Conservation (phyloP, 106 monocot species). For the Dendrobium catenatum region DNA sequence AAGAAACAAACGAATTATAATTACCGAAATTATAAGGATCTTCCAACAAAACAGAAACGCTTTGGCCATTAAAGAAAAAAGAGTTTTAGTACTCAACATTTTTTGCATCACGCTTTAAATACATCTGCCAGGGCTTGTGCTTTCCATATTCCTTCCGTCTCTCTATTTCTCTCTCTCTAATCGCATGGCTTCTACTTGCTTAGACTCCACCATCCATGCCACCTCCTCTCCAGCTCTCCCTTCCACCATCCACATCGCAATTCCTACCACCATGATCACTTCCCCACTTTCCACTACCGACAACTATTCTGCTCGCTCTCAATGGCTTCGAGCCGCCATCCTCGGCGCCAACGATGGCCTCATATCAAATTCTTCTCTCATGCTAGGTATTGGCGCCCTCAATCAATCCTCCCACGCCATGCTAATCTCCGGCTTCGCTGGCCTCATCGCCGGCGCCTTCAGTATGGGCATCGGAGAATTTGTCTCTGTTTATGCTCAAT, state of each 20-base stretch:
- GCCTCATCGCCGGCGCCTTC: slow-evolving; percentile 69
- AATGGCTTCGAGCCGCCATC: slow-evolving; percentile 78
- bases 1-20: no score
- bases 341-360: slow-evolving; percentile 83
- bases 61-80: no score
- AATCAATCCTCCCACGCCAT: slow-evolving; percentile 30
- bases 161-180: not conserved
- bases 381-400: slow-evolving; percentile 67
- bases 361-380: slow-evolving; percentile 60
- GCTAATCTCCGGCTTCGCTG: slow-evolving; percentile 58
- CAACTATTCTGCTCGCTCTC: slow-evolving; percentile 32
- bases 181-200: not conserved
- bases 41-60: no score
- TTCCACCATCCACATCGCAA: not conserved
- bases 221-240: not conserved
- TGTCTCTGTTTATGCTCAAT: slow-evolving; percentile 62
- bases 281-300: not conserved
- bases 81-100: no score
- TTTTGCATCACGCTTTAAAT: not conserved
- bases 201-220: not conserved
- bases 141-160: not conserved
- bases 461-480: slow-evolving; percentile 87
- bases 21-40: no score
- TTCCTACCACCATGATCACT: no score
- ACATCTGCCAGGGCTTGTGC: not conserved